A percentile compares a stretch with the other conserved stretches of the same genome.
phyloP scores from a whole-genome alignment of 179 eudicot genomes.

The Spinacia oleracea region DNA sequence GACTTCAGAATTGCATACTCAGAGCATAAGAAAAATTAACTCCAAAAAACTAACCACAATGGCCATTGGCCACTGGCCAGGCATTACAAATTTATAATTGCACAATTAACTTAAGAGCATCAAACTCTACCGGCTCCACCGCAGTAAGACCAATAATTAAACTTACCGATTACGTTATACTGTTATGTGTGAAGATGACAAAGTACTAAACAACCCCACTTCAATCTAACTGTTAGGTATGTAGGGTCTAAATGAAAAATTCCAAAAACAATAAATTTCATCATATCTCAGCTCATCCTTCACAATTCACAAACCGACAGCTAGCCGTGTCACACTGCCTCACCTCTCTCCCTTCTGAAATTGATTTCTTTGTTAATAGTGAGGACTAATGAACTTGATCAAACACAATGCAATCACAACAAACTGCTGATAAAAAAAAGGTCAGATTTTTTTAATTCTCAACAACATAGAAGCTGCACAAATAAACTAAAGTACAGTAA shows the following conservation, averaged over 20 bases:
- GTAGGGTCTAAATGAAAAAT: constrained; percentile 19
- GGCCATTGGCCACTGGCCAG: too few relatives aligned
- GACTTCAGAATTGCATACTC: not conserved
- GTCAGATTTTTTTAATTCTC: not conserved
- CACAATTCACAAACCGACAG: constrained; percentile 21
- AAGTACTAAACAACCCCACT: constrained; percentile 31
- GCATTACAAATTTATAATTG: constrained; percentile 7
- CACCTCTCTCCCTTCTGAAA: not conserved
- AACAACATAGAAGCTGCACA: not conserved
- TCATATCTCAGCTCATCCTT: constrained; percentile 9
- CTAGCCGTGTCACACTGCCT: not conserved
- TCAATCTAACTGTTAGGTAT: constrained; percentile 9
- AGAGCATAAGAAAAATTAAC: not conserved
- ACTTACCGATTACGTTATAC: constrained; percentile 12
- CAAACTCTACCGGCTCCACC: not conserved
- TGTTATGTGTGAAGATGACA: too few relatives aligned
- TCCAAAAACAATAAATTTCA: constrained; percentile 11
- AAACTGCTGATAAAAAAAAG: not conserved
- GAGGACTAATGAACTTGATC: not conserved
- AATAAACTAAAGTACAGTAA: constrained; percentile 1
- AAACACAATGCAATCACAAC: not conserved
- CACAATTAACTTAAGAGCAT: constrained; percentile 18
- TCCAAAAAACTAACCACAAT: constrained; percentile 9
- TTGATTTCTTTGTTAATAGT: not conserved
- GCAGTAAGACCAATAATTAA: not conserved